A percentile compares a stretch with the other conserved stretches of the same genome.
These are phyloP conservation scores for Taphrina betulina DNA, from an alignment of 1,139 yeast species.

Conservation along the genomic window DNA sequence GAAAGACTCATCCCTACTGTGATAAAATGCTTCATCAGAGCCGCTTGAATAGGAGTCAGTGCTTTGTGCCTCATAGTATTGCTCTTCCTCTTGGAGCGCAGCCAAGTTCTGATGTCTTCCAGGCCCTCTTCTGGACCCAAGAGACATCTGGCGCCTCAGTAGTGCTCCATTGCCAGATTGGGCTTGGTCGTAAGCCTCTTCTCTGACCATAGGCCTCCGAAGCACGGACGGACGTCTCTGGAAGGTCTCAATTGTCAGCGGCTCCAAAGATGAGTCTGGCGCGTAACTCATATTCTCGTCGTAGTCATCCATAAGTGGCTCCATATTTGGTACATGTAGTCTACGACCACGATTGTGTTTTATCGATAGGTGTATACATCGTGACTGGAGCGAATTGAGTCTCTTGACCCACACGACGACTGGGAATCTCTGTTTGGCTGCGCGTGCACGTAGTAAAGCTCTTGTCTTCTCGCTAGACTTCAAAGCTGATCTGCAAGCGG, in stretches of 20 bases:
- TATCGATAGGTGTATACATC: conserved; percentile 15
- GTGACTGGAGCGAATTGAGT: conserved; percentile 21
- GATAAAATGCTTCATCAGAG: conserved; percentile 12
- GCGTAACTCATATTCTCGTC: neutral
- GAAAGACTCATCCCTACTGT: conserved; percentile 1
- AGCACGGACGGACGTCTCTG: conserved; percentile 14
- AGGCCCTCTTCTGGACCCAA: conserved; percentile 13
- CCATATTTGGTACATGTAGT: conserved; percentile 16
- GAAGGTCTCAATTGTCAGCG: conserved; percentile 14
- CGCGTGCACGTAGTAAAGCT: conserved; percentile 27
- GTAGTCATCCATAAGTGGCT: conserved; percentile 13
- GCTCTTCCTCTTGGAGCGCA: conserved; percentile 11
- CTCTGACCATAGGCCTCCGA: conserved; percentile 1
- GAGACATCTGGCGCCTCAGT: conserved; percentile 4
- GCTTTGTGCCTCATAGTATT: neutral
- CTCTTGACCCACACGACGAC: conserved; percentile 31
- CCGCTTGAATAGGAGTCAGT: conserved; percentile 2
- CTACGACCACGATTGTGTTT: conserved; percentile 1
- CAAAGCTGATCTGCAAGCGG: conserved; percentile 31
- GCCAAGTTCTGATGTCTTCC: conserved; percentile 1
- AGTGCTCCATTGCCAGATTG: neutral
- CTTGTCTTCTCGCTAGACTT: conserved; percentile 22
- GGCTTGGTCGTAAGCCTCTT: neutral
- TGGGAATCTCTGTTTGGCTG: conserved; percentile 34
- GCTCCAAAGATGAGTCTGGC: conserved; percentile 2